Base-by-base conservation (phyloP, 2,329 filamentous ascomycete species). In the Aspergillus aculeatus region DNA sequence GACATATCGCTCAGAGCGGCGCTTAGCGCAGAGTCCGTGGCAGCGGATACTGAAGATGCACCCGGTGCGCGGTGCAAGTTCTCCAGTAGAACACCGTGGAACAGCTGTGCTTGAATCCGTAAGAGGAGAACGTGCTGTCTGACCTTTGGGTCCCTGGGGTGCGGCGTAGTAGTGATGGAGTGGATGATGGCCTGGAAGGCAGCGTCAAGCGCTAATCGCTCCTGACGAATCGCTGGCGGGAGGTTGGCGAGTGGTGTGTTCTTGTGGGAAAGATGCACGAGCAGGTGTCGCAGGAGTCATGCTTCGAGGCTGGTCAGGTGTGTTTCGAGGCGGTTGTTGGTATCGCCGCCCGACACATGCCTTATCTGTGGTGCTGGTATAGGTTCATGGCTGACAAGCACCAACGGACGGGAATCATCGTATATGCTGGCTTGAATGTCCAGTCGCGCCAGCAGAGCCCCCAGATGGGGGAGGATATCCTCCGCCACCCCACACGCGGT, bases 381-480 rank as follows among this genome's bases (percentile, higher is more conserved):
- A 41, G 38, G 4, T 41, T n/a, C 16, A n/a, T 14, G 12, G 38
- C 12, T n/a, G 38, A 16, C 44, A 3, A 69, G 55, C 5, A 64
- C 47, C 1, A 65, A 64, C 0, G 12, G 10, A 4, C 68, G 61
- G 0, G 47, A 52, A 24, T 54, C 38, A 23, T 63, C 58, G 38
- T 68, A 71, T 6, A 60, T 60, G 31, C 63, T 67, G 2, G 69
- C 68, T 47, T 70, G 68, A 14, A 67, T 51, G 52, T 70, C 69
- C 6, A 69, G 60, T 1, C 60, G 56, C 3, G 63, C 54, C 24
- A 69, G 62, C 12, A 64, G 32, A 5, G 54, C 41, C 11, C 38
- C 55, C 2, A 69, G 58, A 10, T 64, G 57, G 0, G 62, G 55
- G 12, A 68, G 57, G 9, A 69, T 51, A 1, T 54, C 61, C 54